Conservation (phyloP, 2,329 filamentous ascomycete species). For the Nannizzia gypsea region DNA sequence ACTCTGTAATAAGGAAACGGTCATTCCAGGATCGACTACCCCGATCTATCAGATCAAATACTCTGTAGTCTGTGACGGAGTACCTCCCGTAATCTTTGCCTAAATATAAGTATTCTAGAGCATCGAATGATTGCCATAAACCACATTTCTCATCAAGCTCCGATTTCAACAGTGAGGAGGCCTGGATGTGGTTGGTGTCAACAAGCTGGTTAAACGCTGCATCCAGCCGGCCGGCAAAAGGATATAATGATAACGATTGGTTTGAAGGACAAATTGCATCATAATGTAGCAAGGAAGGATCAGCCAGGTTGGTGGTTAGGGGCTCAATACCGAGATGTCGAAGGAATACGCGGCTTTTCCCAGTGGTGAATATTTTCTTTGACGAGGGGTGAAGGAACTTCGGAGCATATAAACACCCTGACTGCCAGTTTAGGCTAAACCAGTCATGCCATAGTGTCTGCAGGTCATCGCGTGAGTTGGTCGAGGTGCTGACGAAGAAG, state of each 20-base stretch:
- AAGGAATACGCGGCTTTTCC: conserved; percentile 80
- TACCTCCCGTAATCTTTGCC: conserved; percentile 61
- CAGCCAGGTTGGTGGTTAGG: conserved; percentile 25
- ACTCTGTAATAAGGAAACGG: conserved; percentile 65
- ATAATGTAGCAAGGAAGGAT: conserved; percentile 22
- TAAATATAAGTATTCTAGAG: conserved; percentile 62
- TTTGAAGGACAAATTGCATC: conserved; percentile 31
- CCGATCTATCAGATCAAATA: conserved; percentile 66
- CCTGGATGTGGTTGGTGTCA: conserved; percentile 57
- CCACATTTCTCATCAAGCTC: conserved; percentile 59
- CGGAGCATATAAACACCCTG: conserved; percentile 54
- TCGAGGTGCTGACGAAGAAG: conserved; percentile 61
- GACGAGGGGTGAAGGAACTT: conserved; percentile 60
- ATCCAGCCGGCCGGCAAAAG: conserved; percentile 56
- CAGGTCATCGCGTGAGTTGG: conserved; percentile 43
- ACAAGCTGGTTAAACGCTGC: conserved; percentile 65
- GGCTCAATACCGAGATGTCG: conserved; percentile 49
- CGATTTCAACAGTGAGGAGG: conserved; percentile 53
- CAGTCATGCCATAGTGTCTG: conserved; percentile 64
- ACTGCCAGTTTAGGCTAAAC: conserved; percentile 52
- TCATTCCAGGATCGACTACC: conserved; percentile 58
- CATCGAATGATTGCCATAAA: conserved; percentile 52
- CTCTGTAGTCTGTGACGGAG: conserved; percentile 50
- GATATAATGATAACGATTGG: conserved; percentile 21
- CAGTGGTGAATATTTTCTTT: conserved; percentile 67